Evolutionary conservation across 2,329 filamentous ascomycete species (phyloP).

Genomic region (Aspergillus fischeri): DNA sequence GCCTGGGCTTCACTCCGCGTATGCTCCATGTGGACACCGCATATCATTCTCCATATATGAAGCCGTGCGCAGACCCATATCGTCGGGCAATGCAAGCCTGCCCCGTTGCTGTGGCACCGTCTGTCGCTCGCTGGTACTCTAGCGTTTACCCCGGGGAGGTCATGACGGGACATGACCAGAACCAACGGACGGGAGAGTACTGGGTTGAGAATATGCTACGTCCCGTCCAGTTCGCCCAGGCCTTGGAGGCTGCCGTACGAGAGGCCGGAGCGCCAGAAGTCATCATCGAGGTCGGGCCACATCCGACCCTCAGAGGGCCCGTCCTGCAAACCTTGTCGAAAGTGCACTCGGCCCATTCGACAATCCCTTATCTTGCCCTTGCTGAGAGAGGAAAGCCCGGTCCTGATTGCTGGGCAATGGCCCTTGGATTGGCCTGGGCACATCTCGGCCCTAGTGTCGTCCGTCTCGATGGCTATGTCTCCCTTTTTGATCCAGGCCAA

Average conservation of each 20-base stretch:
- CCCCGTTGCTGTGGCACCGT: too few relatives aligned
- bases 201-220: slow-evolving; percentile 38
- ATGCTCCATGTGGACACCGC: slow-evolving; percentile 38
- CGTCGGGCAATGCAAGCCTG: slow-evolving; percentile 3
- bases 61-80: slow-evolving; percentile 23
- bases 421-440: slow-evolving; percentile 5
- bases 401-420: neutral
- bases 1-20: slow-evolving; percentile 31
- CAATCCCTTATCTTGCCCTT: slow-evolving; percentile 5
- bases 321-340: slow-evolving; percentile 17
- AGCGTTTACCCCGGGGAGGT: slow-evolving; percentile 21
- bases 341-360: neutral
- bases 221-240: slow-evolving; percentile 33
- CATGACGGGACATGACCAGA: slow-evolving; percentile 17
- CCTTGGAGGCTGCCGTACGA: slow-evolving; percentile 9
- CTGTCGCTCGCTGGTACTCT: slow-evolving; percentile 12
- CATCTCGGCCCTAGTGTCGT: neutral
- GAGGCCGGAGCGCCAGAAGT: slow-evolving; percentile 28
- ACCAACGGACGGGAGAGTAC: slow-evolving; percentile 20
- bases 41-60: slow-evolving; percentile 43
- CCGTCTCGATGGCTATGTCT: neutral
- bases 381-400: neutral
- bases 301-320: slow-evolving; percentile 24
- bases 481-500: neutral
- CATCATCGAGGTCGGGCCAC: slow-evolving; percentile 27